These are phyloP conservation scores for Aspergillus egyptiacus DNA, from an alignment of 495 filamentous ascomycete species.

Conservation along the genomic window DNA sequence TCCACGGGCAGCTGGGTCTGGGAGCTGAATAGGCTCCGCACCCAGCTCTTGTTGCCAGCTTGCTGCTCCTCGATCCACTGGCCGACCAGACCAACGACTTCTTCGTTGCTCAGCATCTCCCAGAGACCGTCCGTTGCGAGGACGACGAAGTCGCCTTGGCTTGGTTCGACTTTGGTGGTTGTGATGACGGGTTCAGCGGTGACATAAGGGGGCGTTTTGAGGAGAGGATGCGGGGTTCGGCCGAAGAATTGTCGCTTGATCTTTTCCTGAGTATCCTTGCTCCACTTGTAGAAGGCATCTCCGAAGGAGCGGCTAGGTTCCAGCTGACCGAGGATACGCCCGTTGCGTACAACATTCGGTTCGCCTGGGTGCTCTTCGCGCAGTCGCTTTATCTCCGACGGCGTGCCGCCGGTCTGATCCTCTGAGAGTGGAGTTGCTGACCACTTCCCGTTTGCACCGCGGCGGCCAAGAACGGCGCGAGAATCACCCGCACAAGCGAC, in stretches of 20 bases:
- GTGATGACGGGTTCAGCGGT: conserved; percentile 94
- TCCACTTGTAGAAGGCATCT: conserved; percentile 97
- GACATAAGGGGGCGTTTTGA: conserved; percentile 94
- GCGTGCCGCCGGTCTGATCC: conserved; percentile 86
- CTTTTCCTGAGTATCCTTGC: conserved; percentile 67
- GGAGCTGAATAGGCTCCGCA: conserved; percentile 45
- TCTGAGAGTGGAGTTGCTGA: conserved; percentile 80
- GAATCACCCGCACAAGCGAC: conserved; percentile 95
- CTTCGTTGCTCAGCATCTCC: conserved; percentile 99
- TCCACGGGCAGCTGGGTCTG: conserved; percentile 49
- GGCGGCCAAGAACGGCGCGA: conserved; percentile 82
- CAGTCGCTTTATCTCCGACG: conserved; percentile 74
- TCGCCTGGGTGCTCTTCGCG: conserved; percentile 84
- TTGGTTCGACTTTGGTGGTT: conserved; percentile 88
- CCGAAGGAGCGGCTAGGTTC: conserved; percentile 94
- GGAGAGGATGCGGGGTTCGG: conserved; percentile 58
- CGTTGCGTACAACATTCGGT: conserved; percentile 73
- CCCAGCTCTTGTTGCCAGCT: conserved; percentile 39
- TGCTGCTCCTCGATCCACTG: conserved; percentile 87
- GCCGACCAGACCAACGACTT: conserved; percentile 92
- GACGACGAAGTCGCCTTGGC: conserved; percentile 89
- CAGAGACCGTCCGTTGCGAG: conserved; percentile 96
- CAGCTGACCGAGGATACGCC: conserved; percentile 83
- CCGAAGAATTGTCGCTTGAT: conserved; percentile 83
- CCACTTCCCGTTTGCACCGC: conserved; percentile 79